Percentiles rank a stretch among this genome's conserved stretches.
Conservation (phyloP, 1,284 basidiomycete genomes). For the Filobasidium uniguttulatum region DNA sequence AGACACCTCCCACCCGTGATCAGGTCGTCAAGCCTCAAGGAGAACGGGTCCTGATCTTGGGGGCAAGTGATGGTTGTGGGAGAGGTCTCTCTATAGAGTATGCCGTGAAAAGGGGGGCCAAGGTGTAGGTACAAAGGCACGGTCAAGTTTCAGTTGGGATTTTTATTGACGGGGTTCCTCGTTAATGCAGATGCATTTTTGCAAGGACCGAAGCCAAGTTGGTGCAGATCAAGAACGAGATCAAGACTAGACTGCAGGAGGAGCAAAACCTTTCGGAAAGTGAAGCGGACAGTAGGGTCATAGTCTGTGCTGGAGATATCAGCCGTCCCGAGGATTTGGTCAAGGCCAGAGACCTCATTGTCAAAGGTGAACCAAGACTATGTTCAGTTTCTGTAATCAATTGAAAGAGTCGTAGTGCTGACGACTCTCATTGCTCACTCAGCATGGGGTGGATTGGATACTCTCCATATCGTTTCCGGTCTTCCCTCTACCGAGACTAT, state of each 20-base stretch:
- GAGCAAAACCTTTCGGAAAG: too few relatives aligned
- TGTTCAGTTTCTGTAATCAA: neutral
- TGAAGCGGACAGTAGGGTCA: constrained; percentile 25
- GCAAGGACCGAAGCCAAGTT: constrained; percentile 52
- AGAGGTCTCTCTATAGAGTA: constrained; percentile 58
- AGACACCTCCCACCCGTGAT: constrained; percentile 23
- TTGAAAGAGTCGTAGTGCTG: neutral
- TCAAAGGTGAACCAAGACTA: constrained; percentile 42
- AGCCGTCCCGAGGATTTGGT: constrained; percentile 55
- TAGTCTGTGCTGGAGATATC: constrained; percentile 49
- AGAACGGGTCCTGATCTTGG: constrained; percentile 66
- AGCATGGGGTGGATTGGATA: constrained; percentile 75
- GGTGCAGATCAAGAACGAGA: constrained; percentile 42
- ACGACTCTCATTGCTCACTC: neutral
- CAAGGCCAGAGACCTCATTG: constrained; percentile 45
- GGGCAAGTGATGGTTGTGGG: constrained; percentile 74
- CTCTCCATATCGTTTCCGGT: constrained; percentile 67
- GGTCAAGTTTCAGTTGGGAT: constrained; percentile 35
- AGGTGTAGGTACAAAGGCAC: constrained; percentile 50
- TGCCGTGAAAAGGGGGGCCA: too few relatives aligned
- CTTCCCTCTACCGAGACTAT: constrained; percentile 70
- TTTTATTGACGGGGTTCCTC: neutral
- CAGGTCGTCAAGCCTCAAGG: constrained; percentile 30
- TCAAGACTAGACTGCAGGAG: too few relatives aligned
- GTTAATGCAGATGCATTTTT: constrained; percentile 48